phyloP scores from a whole-genome alignment of 768 basidiomycete species.

The Naganishia onofrii region DNA sequence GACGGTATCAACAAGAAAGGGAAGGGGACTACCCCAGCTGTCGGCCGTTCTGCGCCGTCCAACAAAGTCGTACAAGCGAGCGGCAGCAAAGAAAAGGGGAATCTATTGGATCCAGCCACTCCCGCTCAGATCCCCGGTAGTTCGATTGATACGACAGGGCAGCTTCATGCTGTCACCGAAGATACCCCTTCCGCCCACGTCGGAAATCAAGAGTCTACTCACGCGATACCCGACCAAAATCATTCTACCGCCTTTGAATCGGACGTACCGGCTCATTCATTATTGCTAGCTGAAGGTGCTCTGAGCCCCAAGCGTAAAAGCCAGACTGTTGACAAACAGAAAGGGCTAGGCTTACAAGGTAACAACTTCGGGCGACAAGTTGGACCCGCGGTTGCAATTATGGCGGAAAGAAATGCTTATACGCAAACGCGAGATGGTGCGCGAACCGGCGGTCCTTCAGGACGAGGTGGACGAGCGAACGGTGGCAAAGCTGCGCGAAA shows the following conservation, averaged over 20 bases:
- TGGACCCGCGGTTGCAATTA: neutral
- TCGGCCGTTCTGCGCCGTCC: neutral
- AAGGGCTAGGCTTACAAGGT: neutral
- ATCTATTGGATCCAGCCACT: neutral
- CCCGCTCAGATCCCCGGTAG: neutral
- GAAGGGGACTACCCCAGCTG: neutral
- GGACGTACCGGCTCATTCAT: neutral
- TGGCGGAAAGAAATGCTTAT: neutral
- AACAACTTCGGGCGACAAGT: neutral
- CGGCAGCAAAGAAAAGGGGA: neutral
- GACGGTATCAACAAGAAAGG: constrained; percentile 8
- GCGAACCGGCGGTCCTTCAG: neutral
- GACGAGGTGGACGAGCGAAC: neutral
- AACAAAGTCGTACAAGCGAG: neutral
- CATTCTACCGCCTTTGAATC: no score
- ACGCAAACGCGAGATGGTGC: neutral
- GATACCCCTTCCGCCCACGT: neutral
- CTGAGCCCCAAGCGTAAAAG: constrained; percentile 11
- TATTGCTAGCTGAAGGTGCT: neutral
- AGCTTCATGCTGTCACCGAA: neutral
- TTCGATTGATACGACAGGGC: neutral
- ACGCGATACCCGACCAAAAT: neutral
- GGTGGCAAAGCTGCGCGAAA: constrained; percentile 12
- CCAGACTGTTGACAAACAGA: neutral
- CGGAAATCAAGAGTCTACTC: neutral